Evolutionary conservation across 129 eudicot species (phyloP).

Genomic region (Pulicaria dysenterica): DNA sequence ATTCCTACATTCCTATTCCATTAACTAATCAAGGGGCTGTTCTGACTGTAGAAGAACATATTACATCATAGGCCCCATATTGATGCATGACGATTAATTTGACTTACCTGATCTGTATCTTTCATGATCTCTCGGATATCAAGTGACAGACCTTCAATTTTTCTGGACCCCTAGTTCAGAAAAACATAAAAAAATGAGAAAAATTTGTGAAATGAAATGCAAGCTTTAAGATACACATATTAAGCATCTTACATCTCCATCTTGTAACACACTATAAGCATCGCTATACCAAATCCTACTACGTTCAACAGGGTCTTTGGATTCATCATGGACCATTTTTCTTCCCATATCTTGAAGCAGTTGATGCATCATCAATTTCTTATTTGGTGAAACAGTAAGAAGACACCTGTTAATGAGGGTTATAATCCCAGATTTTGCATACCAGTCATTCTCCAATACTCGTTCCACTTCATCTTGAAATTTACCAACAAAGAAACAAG

Average conservation of each 20-base stretch:
- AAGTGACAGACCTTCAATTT: constrained; percentile 38
- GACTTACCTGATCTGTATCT: neutral
- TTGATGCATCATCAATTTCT: constrained; percentile 20
- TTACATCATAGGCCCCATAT: too few species aligned
- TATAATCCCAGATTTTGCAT: constrained; percentile 8
- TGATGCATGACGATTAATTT: too few species aligned
- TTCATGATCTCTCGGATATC: neutral
- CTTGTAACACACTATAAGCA: neutral
- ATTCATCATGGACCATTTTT: neutral
- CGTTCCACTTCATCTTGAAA: neutral
- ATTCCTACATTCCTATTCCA: too few species aligned
- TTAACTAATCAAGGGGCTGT: too few species aligned
- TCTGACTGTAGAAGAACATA: too few species aligned
- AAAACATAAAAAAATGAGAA: neutral
- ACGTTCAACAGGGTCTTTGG: constrained; percentile 9
- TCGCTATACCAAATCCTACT: neutral
- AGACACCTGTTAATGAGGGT: constrained; percentile 9
- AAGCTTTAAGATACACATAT: neutral
- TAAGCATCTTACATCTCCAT: constrained; percentile 32
- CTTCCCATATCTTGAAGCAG: constrained; percentile 25
- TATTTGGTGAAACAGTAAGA: neutral
- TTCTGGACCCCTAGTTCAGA: constrained; percentile 23
- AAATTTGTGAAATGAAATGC: neutral
- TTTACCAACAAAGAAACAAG: constrained; percentile 23
- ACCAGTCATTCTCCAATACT: neutral